A percentile compares a stretch with the other conserved stretches of the same genome.
Conservation (phyloP, 2,329 filamentous ascomycete species). For the Fusarium succisae region DNA sequence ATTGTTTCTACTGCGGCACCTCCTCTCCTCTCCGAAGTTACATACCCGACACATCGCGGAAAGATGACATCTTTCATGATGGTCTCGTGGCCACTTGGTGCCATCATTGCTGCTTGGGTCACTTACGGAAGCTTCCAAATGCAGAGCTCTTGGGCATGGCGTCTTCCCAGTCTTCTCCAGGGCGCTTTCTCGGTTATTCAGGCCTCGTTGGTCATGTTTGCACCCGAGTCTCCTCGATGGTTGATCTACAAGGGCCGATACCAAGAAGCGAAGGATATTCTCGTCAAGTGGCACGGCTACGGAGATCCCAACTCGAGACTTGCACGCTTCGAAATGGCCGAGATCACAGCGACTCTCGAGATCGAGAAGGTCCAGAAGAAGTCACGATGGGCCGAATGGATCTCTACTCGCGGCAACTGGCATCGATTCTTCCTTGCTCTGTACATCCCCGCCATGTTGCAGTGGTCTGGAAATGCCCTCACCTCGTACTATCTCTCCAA, state of each 20-base stretch:
- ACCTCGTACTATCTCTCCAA: constrained; percentile 52
- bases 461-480: constrained; percentile 45
- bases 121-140: constrained; percentile 56
- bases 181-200: constrained; percentile 42
- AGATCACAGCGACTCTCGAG: constrained; percentile 36
- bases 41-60: constrained; percentile 49
- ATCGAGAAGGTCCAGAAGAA: constrained; percentile 40
- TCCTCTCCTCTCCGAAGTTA: constrained; percentile 48
- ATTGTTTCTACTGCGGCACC: constrained; percentile 45
- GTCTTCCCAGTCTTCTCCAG: constrained; percentile 60
- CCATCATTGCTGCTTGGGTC: constrained; percentile 37
- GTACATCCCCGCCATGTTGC: constrained; percentile 43
- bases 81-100: constrained; percentile 31
- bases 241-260: constrained; percentile 41
- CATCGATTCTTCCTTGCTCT: constrained; percentile 45
- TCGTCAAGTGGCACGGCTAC: constrained; percentile 37
- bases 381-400: constrained; percentile 31
- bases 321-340: constrained; percentile 33
- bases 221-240: constrained; percentile 37
- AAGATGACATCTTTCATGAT: constrained; percentile 45
- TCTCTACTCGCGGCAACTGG: constrained; percentile 42
- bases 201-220: constrained; percentile 13
- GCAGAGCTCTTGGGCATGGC: constrained; percentile 57
- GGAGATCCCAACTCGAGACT: constrained; percentile 27
- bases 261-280: constrained; percentile 32